Conservation (phyloP, 23 red algal genomes). For the Cyanidiococcus yangmingshanensis region DNA sequence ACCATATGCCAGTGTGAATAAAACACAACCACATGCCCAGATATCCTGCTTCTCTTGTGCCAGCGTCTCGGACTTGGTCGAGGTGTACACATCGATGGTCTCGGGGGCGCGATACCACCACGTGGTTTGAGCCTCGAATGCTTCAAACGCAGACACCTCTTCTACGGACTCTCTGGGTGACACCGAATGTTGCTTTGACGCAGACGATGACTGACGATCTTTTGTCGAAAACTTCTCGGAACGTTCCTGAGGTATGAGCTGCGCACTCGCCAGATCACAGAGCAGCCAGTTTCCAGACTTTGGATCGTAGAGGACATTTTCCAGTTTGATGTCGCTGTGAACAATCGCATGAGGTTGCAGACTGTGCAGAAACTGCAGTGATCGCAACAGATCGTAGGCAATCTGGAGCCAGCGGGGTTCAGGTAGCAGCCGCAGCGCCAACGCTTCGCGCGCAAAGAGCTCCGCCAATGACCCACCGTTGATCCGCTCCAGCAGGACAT, state of each 20-base stretch:
- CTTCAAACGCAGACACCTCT: not conserved
- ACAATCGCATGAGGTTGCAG: conserved; percentile 32
- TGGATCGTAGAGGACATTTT: conserved; percentile 62
- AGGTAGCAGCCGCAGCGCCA: not conserved
- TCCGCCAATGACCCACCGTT: not conserved
- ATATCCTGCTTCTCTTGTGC: conserved; percentile 58
- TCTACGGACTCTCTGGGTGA: not conserved
- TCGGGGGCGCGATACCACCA: conserved; percentile 52
- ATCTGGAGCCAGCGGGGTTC: conserved; percentile 22
- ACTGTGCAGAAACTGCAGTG: conserved; percentile 51
- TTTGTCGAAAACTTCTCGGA: conserved; percentile 4
- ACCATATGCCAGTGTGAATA: conserved; percentile 50
- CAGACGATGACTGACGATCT: no score
- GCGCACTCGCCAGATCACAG: conserved; percentile 78
- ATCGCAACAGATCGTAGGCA: conserved; percentile 27
- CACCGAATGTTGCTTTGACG: not conserved
- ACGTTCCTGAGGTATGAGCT: not conserved
- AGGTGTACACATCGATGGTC: conserved; percentile 25
- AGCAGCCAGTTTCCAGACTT: conserved; percentile 39
- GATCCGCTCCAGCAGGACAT: conserved; percentile 5
- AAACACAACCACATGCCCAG: conserved; percentile 84
- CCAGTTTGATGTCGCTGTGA: conserved; percentile 78
- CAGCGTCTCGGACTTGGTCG: conserved; percentile 25
- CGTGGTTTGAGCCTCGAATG: conserved; percentile 36
- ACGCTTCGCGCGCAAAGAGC: not conserved